Evolutionary conservation across 495 filamentous ascomycete genomes (phyloP).

Genomic region (Tuber borchii): DNA sequence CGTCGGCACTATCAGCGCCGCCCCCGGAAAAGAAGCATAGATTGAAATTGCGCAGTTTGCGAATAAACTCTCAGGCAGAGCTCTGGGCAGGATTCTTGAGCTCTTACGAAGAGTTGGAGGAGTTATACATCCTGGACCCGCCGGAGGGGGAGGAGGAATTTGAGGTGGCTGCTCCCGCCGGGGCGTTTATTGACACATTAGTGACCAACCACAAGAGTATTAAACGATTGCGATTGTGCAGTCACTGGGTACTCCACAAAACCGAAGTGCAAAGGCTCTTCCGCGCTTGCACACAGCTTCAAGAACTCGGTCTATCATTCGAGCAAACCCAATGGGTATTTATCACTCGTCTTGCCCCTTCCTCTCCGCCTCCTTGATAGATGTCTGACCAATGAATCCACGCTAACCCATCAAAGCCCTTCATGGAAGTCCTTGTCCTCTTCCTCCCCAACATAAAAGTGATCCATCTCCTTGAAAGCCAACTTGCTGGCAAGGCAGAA

Average conservation of each 20-base stretch:
- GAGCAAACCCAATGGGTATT: conserved; percentile 28
- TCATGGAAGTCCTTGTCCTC: conserved; percentile 23
- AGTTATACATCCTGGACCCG: conserved; percentile 21
- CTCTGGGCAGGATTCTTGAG: conserved; percentile 19
- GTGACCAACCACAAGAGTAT: conserved; percentile 17
- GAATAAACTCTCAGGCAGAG: conserved; percentile 25
- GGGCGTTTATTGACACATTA: conserved; percentile 16
- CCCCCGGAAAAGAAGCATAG: neutral
- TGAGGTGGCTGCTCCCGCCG: neutral
- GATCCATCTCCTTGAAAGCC: conserved; percentile 18
- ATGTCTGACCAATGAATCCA: neutral
- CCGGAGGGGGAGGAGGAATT: conserved; percentile 6
- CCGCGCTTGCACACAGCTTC: conserved; percentile 14
- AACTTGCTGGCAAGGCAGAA: conserved; percentile 1
- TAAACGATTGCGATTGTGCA: conserved; percentile 15
- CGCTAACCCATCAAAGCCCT: conserved; percentile 4
- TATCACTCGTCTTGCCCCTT: neutral
- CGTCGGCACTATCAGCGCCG: neutral
- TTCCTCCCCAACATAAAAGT: conserved; percentile 22
- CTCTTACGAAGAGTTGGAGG: conserved; percentile 25
- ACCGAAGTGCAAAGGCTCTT: conserved; percentile 19
- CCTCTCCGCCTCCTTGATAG: neutral
- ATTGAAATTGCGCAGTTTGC: conserved; percentile 21
- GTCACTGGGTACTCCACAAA: conserved; percentile 17
- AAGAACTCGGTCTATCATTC: conserved; percentile 27